Percentiles rank a stretch among this genome's conserved stretches.
phyloP scores from a whole-genome alignment of 164 flowering plant genomes.

The Kalanchoe fedtschenkoi region DNA sequence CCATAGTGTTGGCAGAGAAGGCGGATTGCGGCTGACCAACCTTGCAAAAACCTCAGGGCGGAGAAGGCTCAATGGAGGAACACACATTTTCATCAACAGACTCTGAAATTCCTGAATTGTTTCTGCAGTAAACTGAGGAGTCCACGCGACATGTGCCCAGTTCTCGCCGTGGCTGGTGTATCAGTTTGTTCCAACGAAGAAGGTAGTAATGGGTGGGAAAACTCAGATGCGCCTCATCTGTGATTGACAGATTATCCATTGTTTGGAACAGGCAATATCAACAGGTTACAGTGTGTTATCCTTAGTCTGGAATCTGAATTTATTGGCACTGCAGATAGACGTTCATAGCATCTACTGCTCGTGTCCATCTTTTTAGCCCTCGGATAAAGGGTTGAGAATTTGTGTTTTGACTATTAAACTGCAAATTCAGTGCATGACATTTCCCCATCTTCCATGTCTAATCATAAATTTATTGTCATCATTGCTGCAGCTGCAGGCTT shows the following conservation, averaged over 20 bases:
- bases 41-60: constrained; percentile 28
- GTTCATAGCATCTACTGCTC: background rate
- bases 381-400: background rate
- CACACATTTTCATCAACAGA: constrained; percentile 38
- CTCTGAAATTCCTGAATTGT: constrained; percentile 10
- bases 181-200: constrained; percentile 42
- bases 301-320: background rate
- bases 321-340: background rate
- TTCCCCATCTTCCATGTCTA: background rate
- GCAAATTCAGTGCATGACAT: background rate
- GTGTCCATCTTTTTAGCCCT: background rate
- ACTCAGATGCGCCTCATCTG: constrained; percentile 36
- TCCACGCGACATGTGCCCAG: constrained; percentile 31
- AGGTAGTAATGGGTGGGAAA: constrained; percentile 41
- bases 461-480: too few species aligned
- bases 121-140: constrained; percentile 34
- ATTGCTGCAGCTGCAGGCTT: too few species aligned
- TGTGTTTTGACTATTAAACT: background rate
- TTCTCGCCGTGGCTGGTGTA: constrained; percentile 31
- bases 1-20: constrained; percentile 30
- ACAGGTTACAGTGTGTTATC: too few species aligned
- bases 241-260: constrained; percentile 36
- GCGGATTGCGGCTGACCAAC: constrained; percentile 14
- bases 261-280: too few species aligned
- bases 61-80: constrained; percentile 39